These are phyloP conservation scores for Gloeostereum incarnatum DNA, from an alignment of 768 basidiomycete genomes.

Conservation along the genomic window DNA sequence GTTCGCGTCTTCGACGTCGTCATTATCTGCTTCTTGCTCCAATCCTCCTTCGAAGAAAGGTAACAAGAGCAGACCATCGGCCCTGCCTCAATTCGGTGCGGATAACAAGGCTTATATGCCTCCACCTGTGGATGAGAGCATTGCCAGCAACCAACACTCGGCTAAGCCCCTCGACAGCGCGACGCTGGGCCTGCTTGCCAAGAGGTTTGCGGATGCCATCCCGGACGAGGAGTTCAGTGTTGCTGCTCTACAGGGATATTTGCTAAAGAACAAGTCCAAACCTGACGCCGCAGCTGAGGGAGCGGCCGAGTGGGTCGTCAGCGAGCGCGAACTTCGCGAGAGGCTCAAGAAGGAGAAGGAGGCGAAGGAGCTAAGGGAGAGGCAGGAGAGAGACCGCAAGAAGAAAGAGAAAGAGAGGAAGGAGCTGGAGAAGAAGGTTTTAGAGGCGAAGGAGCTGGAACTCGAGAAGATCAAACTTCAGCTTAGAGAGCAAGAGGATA, in stretches of 20 bases:
- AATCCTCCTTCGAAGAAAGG: slow-evolving; percentile 20
- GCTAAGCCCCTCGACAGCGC: slow-evolving; percentile 57
- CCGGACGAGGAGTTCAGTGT: slow-evolving; percentile 86
- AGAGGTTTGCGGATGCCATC: slow-evolving; percentile 71
- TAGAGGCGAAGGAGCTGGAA: slow-evolving; percentile 12
- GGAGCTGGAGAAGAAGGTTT: slow-evolving; percentile 15
- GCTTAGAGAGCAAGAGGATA: neutral
- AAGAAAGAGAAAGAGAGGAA: slow-evolving; percentile 15
- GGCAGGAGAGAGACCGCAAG: slow-evolving; percentile 13
- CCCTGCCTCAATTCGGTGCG: slow-evolving; percentile 36
- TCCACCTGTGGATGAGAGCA: slow-evolving; percentile 53
- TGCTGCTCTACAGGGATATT: slow-evolving; percentile 81
- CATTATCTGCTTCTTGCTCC: slow-evolving; percentile 34
- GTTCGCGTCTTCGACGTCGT: slow-evolving; percentile 36
- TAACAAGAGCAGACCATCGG: slow-evolving; percentile 6
- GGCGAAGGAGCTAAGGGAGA: slow-evolving; percentile 44
- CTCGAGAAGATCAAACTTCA: slow-evolving; percentile 10
- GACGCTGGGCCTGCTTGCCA: slow-evolving; percentile 60
- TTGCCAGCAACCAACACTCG: slow-evolving; percentile 47
- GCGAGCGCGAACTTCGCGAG: slow-evolving; percentile 69
- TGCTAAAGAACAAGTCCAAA: slow-evolving; percentile 78
- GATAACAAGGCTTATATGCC: slow-evolving; percentile 54
- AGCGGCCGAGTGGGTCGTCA: slow-evolving; percentile 62
- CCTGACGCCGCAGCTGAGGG: slow-evolving; percentile 68
- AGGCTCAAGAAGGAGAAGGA: slow-evolving; percentile 68